Evolutionary conservation across 2,329 filamentous ascomycete genomes (phyloP), one percentile per base, ranked within the genome.

Genomic region (Phialophora expanda): DNA sequence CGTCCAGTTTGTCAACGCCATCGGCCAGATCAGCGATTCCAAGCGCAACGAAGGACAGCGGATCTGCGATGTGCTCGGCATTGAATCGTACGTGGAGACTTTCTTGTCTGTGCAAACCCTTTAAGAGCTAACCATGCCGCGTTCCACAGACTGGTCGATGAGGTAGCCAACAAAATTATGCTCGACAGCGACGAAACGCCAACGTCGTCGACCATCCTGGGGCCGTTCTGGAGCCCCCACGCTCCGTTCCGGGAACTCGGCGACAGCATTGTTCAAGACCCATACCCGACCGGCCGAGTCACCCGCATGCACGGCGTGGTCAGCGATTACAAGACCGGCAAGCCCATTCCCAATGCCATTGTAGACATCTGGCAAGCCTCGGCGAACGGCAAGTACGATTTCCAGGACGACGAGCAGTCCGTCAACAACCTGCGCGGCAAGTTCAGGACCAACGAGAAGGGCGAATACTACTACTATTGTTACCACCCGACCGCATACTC

Each of bases 291-390:
- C 57, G 89, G 58, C 14, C 28, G 17, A 17, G 3, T 61, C 30
- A 53, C 58, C 17, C 34, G 14, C 28, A 51, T 51, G 44, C 58
- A 61, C 22, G 58, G 58, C 3, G 46, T 51, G 44, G 48, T 61
- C 28, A 51, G 26, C 44, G 58, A 61, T 6, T 32, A 32, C 20
- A 53, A 61, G 46, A 54, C 58, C 11, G 58, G 58, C 71, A 81
- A 85, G 69, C 90, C 88, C 65, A 86, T 92, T 73, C 84, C 83
- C 62, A 81, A 83, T 73, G 89, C 89, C 71, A 87, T 90, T 69
- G 87, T 92, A 73, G 90, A 92, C 75, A 89, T 92, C 81, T 92
- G 90, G 90, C 88, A 92, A 76, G 89, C 90, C 58, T 89, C 86
- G 70, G 83, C 88, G 77, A 92, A 91, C 80, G 89, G 89, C 76